A percentile compares a stretch with the other conserved stretches of the same genome.
These are phyloP conservation scores for Panaeolus papilionaceus DNA, from an alignment of 768 basidiomycete species.

Conservation along the genomic window DNA sequence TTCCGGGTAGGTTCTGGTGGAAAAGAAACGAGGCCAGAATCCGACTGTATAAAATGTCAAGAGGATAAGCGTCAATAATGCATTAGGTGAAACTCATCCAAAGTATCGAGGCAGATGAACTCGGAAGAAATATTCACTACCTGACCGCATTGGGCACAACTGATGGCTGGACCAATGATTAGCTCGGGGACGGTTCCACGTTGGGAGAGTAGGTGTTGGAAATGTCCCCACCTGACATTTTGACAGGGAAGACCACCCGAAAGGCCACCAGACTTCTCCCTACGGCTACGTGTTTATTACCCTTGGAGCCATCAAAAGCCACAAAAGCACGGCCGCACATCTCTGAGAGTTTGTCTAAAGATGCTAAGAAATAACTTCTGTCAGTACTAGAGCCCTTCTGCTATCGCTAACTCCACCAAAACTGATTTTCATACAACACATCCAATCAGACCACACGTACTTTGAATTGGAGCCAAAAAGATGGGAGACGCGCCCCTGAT, in stretches of 20 bases:
- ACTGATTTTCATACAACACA: no score
- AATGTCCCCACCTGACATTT: neutral
- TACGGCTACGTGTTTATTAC: slow-evolving; percentile 1
- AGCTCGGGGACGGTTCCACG: neutral
- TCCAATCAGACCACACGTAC: neutral
- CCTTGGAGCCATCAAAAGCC: no score
- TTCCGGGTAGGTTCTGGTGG: neutral
- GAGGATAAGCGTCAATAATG: neutral
- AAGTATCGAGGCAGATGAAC: neutral
- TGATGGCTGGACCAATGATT: neutral
- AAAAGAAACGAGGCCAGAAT: neutral
- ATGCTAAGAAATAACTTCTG: no score
- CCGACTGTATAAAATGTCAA: neutral
- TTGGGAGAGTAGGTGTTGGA: neutral
- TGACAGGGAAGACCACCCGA: neutral
- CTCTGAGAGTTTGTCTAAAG: no score
- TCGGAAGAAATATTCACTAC: neutral
- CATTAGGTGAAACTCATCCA: neutral
- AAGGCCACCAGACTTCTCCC: neutral
- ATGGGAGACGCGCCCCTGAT: neutral
- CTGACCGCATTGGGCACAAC: neutral
- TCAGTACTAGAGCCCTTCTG: no score
- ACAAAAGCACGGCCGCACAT: no score
- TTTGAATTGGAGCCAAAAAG: neutral
- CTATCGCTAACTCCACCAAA: no score